Conservation (phyloP, 768 basidiomycete genomes). For the Amanita thiersii region DNA sequence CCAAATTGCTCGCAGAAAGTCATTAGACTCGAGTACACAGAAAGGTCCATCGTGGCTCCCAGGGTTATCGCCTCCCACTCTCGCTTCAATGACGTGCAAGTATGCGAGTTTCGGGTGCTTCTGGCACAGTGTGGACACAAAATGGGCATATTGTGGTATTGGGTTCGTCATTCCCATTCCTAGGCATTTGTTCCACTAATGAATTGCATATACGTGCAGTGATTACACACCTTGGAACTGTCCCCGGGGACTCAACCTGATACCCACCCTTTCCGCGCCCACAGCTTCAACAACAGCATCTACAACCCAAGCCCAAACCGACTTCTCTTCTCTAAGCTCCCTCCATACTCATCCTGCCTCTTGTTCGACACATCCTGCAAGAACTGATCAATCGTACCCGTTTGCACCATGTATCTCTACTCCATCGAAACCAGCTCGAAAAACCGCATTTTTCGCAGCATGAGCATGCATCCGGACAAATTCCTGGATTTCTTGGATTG, state of each 20-base stretch:
- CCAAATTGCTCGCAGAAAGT: conserved; percentile 41
- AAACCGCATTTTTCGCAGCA: conserved; percentile 48
- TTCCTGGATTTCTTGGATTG: conserved; percentile 38
- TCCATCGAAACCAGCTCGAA: conserved; percentile 62
- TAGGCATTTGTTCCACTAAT: too few relatives aligned
- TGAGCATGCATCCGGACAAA: conserved; percentile 39
- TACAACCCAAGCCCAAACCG: conserved; percentile 46
- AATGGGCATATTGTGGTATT: conserved; percentile 42
- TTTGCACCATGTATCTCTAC: conserved; percentile 40
- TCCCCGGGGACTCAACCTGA: conserved; percentile 55
- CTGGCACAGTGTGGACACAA: conserved; percentile 31
- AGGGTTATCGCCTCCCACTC: too few relatives aligned
- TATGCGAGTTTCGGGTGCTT: conserved; percentile 40
- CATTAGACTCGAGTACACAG: conserved; percentile 22
- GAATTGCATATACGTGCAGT: too few relatives aligned
- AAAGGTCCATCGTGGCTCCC: conserved; percentile 11
- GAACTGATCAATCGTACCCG: conserved; percentile 52
- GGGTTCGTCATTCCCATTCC: conserved; percentile 53
- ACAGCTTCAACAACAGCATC: conserved; percentile 42
- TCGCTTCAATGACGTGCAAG: conserved; percentile 40
- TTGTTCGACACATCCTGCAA: conserved; percentile 47
- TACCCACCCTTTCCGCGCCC: conserved; percentile 43
- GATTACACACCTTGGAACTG: conserved; percentile 32
- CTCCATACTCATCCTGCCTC: conserved; percentile 62
- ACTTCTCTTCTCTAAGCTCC: conserved; percentile 50